These are phyloP conservation scores for Mycosphaerelloides madeirae DNA, from an alignment of 2,329 filamentous ascomycete species.

Conservation along the genomic window DNA sequence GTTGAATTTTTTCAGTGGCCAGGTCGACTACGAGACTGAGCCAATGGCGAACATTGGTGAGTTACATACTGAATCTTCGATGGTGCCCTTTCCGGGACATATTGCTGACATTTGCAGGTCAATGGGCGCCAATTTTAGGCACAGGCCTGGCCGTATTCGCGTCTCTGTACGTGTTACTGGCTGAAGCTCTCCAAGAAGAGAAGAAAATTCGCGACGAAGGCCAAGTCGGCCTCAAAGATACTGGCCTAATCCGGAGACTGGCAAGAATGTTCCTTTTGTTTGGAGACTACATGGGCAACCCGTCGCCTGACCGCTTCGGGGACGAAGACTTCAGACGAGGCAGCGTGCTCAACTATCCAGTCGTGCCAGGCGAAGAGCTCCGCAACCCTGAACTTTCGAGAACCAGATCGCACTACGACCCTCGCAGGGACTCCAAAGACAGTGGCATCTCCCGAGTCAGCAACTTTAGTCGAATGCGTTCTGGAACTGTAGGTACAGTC, in stretches of 20 bases:
- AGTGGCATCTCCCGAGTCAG: background rate
- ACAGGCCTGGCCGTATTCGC: conserved; percentile 55
- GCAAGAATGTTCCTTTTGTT: conserved; percentile 42
- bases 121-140: conserved; percentile 58
- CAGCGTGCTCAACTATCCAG: conserved; percentile 49
- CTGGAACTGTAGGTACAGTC: too few relatives aligned
- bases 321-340: conserved; percentile 47
- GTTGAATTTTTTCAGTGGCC: conserved; percentile 57
- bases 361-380: conserved; percentile 50
- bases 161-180: conserved; percentile 53
- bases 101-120: conserved; percentile 32
- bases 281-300: conserved; percentile 45
- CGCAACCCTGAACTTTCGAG: conserved; percentile 37
- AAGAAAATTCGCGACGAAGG: conserved; percentile 13
- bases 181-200: conserved; percentile 27
- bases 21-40: conserved; percentile 57
- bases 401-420: conserved; percentile 10
- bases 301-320: conserved; percentile 47
- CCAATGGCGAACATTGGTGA: conserved; percentile 57
- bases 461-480: too few relatives aligned
- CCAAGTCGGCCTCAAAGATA: conserved; percentile 5
- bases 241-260: conserved; percentile 33
- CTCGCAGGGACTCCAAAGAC: conserved; percentile 6
- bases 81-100: background rate
- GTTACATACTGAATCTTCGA: conserved; percentile 19